Conservation (phyloP, 495 filamentous ascomycete genomes). For the Pyronema domesticum region DNA sequence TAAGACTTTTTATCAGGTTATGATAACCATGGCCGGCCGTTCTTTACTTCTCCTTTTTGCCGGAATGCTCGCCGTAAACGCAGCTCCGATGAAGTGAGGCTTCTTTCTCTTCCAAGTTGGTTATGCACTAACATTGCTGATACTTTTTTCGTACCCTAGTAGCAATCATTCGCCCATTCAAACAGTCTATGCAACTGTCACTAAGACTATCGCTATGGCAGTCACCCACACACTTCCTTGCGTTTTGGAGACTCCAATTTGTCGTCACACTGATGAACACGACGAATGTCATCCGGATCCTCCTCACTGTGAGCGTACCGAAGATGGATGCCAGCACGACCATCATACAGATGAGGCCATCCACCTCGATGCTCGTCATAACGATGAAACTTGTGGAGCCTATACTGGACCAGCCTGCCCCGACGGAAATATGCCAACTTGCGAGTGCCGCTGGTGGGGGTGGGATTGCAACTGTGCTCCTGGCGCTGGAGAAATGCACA, state of each 20-base stretch:
- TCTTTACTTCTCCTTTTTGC: too few relatives aligned
- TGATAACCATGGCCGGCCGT: too few relatives aligned
- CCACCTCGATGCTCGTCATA: background rate
- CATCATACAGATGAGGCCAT: background rate
- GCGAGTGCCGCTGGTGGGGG: background rate
- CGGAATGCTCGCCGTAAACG: too few relatives aligned
- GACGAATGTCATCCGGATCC: background rate
- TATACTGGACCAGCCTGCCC: background rate
- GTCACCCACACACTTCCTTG: background rate
- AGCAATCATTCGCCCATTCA: background rate
- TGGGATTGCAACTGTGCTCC: background rate
- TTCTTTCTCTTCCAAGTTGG: too few relatives aligned
- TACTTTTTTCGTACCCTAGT: background rate
- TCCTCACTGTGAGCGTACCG: background rate
- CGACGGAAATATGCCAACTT: background rate
- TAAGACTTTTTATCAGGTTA: too few relatives aligned
- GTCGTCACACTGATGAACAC: background rate
- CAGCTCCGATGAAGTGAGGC: too few relatives aligned
- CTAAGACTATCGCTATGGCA: background rate
- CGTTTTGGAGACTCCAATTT: background rate
- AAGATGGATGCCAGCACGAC: background rate
- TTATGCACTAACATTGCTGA: background rate
- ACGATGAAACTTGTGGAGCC: background rate
- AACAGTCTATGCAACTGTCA: background rate
- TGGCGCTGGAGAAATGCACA: background rate